These are phyloP conservation scores for Arthromyces matolae DNA, from an alignment of 768 basidiomycete species.

Conservation along the genomic window DNA sequence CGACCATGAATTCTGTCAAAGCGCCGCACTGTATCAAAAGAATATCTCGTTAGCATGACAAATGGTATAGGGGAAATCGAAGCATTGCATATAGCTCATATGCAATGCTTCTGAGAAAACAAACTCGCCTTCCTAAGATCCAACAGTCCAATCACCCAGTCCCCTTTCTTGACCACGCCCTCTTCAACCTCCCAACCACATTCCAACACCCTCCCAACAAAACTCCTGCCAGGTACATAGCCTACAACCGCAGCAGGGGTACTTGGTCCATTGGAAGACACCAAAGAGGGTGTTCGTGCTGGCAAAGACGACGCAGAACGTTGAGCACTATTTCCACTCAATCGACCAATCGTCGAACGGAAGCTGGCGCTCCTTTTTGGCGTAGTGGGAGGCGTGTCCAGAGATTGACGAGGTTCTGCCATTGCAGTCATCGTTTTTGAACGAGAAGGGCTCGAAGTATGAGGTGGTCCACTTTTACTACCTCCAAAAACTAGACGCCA, in stretches of 20 bases:
- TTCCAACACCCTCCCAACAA: constrained; percentile 80
- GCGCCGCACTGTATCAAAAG: constrained; percentile 64
- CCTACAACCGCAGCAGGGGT: constrained; percentile 43
- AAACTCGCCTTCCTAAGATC: constrained; percentile 73
- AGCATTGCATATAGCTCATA: not conserved
- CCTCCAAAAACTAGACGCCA: constrained; percentile 50
- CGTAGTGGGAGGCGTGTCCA: constrained; percentile 7
- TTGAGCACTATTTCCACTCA: constrained; percentile 8
- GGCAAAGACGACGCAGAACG: constrained; percentile 6
- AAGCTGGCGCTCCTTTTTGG: constrained; percentile 19
- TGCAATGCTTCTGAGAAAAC: not conserved
- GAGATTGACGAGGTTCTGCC: constrained; percentile 4
- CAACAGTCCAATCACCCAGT: constrained; percentile 82
- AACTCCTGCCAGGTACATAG: constrained; percentile 83
- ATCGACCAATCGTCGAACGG: constrained; percentile 18
- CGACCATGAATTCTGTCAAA: constrained; percentile 82
- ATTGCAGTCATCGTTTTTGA: not conserved
- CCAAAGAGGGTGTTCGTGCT: not conserved
- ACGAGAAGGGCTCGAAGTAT: constrained; percentile 5
- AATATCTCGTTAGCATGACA: constrained; percentile 16
- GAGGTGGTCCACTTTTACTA: constrained; percentile 1
- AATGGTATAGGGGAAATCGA: not conserved
- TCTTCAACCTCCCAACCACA: constrained; percentile 78
- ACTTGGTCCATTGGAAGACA: constrained; percentile 1
- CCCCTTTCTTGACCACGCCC: constrained; percentile 65